These are phyloP conservation scores for Cyberlindnera meyerae DNA, from an alignment of 805 yeast genomes.

Conservation along the genomic window DNA sequence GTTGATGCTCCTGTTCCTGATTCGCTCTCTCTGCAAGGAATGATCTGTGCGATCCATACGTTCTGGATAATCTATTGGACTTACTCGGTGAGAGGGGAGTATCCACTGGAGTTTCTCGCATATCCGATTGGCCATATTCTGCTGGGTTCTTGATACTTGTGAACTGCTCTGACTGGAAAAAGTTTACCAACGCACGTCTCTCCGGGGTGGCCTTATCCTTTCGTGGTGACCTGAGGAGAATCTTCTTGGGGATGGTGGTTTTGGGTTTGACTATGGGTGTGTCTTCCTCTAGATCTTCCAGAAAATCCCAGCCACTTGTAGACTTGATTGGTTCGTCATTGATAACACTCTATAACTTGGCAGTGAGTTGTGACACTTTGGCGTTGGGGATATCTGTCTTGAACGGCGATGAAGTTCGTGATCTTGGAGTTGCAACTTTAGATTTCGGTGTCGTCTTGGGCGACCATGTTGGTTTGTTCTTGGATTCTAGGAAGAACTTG, in stretches of 20 bases:
- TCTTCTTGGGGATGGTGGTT: slow-evolving; percentile 5
- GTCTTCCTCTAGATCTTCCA: slow-evolving; percentile 6
- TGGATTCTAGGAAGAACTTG: slow-evolving; percentile 21
- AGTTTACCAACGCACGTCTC: slow-evolving; percentile 10
- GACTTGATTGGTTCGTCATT: not conserved
- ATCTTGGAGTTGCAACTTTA: not conserved
- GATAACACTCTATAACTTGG: not conserved
- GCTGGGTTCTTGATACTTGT: not conserved
- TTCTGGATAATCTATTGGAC: not conserved
- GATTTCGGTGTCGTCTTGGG: slow-evolving; percentile 10
- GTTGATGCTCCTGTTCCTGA: not conserved
- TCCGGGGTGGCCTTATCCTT: slow-evolving; percentile 7
- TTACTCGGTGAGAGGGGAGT: too few species aligned
- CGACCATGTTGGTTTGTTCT: slow-evolving; percentile 23
- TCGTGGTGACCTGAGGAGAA: slow-evolving; percentile 8
- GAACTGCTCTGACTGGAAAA: slow-evolving; percentile 7
- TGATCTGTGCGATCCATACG: slow-evolving; percentile 4
- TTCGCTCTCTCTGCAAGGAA: slow-evolving; percentile 12
- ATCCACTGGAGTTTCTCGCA: not conserved
- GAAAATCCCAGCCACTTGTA: slow-evolving; percentile 8
- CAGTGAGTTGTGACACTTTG: slow-evolving; percentile 2
- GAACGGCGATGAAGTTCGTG: not conserved
- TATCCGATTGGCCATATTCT: not conserved
- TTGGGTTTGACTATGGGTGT: slow-evolving; percentile 1
- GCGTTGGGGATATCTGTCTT: not conserved